A percentile compares a stretch with the other conserved stretches of the same genome.
These are phyloP conservation scores for Eucalyptus pauciflora DNA, from an alignment of 345 rosid species.

Conservation along the genomic window DNA sequence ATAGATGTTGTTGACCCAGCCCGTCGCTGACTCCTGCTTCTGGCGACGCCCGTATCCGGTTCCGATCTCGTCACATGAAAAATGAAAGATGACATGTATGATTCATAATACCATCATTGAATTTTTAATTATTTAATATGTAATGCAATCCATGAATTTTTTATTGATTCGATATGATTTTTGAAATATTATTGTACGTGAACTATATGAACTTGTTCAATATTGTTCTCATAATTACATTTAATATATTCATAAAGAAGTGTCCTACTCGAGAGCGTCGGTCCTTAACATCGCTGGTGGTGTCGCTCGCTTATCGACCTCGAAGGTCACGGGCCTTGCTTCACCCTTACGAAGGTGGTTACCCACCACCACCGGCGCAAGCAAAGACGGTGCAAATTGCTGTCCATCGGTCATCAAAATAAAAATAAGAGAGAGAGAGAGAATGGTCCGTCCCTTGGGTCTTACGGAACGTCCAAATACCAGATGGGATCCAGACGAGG, in stretches of 20 bases:
- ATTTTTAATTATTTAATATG: fast-evolving
- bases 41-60: no score
- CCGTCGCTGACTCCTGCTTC: no score
- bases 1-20: not conserved
- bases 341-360: not conserved
- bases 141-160: fast-evolving
- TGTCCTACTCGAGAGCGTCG: not conserved
- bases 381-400: not conserved
- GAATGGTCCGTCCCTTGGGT: fast-evolving
- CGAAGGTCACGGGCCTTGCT: not conserved
- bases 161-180: fast-evolving
- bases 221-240: no score
- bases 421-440: not conserved
- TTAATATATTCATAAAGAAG: not conserved
- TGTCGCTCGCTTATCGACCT: not conserved
- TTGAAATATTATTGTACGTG: fast-evolving
- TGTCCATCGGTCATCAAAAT: not conserved
- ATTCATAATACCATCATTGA: no score
- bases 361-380: not conserved
- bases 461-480: not conserved
- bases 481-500: not conserved
- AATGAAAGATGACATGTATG: no score
- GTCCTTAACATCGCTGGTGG: not conserved
- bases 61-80: no score
- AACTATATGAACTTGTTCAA: no score